phyloP scores from a whole-genome alignment of 106 monocot species.

The Narthecium ossifragum region DNA sequence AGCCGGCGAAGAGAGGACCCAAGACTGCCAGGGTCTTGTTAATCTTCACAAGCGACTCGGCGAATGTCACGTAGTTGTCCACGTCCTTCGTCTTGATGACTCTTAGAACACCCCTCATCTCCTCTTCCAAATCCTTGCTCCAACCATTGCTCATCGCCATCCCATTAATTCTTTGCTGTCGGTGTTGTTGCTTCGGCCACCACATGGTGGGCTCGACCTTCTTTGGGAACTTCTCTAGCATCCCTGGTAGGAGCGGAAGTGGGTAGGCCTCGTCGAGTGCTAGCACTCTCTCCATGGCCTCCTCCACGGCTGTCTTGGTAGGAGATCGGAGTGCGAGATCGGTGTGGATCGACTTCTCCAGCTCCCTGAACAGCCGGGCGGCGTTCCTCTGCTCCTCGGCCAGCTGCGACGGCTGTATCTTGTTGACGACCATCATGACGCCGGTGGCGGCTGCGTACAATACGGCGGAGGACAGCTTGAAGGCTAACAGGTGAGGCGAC shows the following conservation, averaged over 20 bases:
- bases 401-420: slow-evolving; percentile 16
- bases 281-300: slow-evolving; percentile 48
- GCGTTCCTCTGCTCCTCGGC: slow-evolving; percentile 25
- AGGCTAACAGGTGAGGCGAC: neutral
- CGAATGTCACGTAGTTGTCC: slow-evolving; percentile 33
- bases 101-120: slow-evolving; percentile 25
- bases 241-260: slow-evolving; percentile 51
- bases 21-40: slow-evolving; percentile 51
- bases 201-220: slow-evolving; percentile 55
- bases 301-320: neutral
- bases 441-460: neutral
- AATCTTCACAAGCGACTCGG: slow-evolving; percentile 26
- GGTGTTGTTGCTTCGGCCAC: slow-evolving; percentile 44
- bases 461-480: slow-evolving; percentile 1
- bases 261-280: slow-evolving; percentile 82
- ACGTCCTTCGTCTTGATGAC: slow-evolving; percentile 39
- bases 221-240: slow-evolving; percentile 86
- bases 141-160: slow-evolving; percentile 26
- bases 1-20: slow-evolving; percentile 52
- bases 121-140: slow-evolving; percentile 39
- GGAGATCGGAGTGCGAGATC: slow-evolving; percentile 4
- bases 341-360: slow-evolving; percentile 45
- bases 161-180: neutral
- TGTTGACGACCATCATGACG: slow-evolving; percentile 5
- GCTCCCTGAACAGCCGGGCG: slow-evolving; percentile 40